phyloP scores from a whole-genome alignment of 129 eudicot species.

The Helichrysum umbraculigerum region DNA sequence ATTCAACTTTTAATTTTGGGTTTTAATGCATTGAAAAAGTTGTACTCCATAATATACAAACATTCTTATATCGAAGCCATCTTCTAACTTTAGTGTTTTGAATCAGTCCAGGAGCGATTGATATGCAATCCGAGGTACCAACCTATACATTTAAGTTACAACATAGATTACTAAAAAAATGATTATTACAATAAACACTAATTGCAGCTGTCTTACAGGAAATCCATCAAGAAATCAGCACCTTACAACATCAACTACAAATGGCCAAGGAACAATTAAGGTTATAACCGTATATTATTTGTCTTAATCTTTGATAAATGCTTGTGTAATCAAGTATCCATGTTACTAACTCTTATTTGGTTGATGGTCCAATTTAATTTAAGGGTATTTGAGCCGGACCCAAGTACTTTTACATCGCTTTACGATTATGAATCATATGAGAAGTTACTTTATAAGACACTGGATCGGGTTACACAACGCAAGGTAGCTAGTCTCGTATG shows the following conservation, averaged over 20 bases:
- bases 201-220: constrained; percentile 38
- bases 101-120: constrained; percentile 39
- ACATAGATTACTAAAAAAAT: constrained; percentile 4
- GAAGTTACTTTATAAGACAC: constrained; percentile 47
- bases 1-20: not conserved
- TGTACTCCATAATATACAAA: not conserved
- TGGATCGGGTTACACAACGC: constrained; percentile 56
- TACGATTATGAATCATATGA: constrained; percentile 62
- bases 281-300: constrained; percentile 21
- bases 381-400: constrained; percentile 74
- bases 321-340: not conserved
- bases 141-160: not conserved
- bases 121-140: constrained; percentile 59
- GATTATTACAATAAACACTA: not conserved
- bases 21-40: not conserved
- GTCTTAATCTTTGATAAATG: constrained; percentile 1
- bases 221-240: constrained; percentile 56
- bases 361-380: constrained; percentile 16
- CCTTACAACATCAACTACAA: constrained; percentile 58
- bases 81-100: constrained; percentile 25
- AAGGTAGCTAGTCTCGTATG: constrained; percentile 45
- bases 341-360: constrained; percentile 23
- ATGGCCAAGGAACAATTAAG: constrained; percentile 62
- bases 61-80: constrained; percentile 1
- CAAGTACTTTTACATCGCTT: constrained; percentile 47